These are phyloP conservation scores for Nakaseomyces glabratus DNA, from an alignment of 1,139 yeast genomes.

Conservation along the genomic window DNA sequence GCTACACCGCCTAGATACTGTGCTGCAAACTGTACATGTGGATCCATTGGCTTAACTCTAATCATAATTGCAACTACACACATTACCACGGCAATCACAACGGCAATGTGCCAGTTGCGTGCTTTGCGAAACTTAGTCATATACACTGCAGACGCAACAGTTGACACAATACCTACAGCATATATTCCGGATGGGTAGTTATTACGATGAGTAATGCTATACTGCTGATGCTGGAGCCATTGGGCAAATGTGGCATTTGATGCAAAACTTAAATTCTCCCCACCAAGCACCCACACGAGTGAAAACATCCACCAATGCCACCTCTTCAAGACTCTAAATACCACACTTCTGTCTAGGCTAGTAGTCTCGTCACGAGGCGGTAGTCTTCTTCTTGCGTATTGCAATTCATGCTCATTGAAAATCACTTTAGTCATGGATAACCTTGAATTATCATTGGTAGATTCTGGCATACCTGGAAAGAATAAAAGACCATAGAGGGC, in stretches of 20 bases:
- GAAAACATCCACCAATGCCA: constrained; percentile 57
- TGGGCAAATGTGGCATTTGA: constrained; percentile 46
- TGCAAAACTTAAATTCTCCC: constrained; percentile 48
- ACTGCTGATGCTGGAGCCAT: constrained; percentile 39
- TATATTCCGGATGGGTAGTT: constrained; percentile 51
- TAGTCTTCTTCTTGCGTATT: constrained; percentile 35
- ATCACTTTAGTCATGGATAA: constrained; percentile 25
- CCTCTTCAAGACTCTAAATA: constrained; percentile 41
- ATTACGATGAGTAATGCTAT: constrained; percentile 41
- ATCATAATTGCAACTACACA: constrained; percentile 41
- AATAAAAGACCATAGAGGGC: constrained; percentile 45
- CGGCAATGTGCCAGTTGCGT: constrained; percentile 45
- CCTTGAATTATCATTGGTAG: constrained; percentile 9
- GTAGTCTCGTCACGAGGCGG: constrained; percentile 35
- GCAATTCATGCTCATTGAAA: constrained; percentile 35
- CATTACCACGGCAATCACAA: constrained; percentile 36
- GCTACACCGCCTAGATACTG: constrained; percentile 47
- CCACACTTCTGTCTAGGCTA: constrained; percentile 37
- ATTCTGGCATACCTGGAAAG: constrained; percentile 41
- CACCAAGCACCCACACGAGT: constrained; percentile 50
- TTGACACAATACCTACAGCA: constrained; percentile 45
- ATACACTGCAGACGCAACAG: constrained; percentile 40
- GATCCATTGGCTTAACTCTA: constrained; percentile 32
- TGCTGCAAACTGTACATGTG: constrained; percentile 40
- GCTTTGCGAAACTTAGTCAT: constrained; percentile 38